These are phyloP conservation scores for Termitomyces bulborhizus DNA, from an alignment of 768 basidiomycete species.

Conservation along the genomic window DNA sequence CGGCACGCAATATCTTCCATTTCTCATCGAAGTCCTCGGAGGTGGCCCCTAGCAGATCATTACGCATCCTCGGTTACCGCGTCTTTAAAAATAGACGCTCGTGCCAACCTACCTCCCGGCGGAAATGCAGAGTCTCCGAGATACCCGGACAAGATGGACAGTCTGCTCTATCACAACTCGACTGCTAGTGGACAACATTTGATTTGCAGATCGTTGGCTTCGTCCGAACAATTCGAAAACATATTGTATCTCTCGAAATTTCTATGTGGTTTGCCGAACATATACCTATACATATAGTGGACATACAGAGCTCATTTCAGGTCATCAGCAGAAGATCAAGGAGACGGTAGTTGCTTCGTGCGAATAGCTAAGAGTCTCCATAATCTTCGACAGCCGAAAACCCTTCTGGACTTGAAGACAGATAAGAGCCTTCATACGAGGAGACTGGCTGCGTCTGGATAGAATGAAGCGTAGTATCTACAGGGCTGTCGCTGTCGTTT, in stretches of 20 bases:
- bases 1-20: conserved; percentile 1
- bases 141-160: conserved; percentile 2
- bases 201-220: background rate
- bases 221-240: background rate
- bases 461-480: conserved; percentile 29
- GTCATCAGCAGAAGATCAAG: background rate
- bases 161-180: background rate
- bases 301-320: conserved; percentile 1
- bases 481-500: conserved; percentile 22
- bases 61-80: conserved; percentile 11
- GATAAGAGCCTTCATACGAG: conserved; percentile 17
- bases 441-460: conserved; percentile 12
- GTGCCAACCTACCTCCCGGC: conserved; percentile 5
- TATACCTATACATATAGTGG: background rate
- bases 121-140: conserved; percentile 6
- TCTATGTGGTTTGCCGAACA: background rate
- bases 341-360: background rate
- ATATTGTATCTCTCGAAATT: background rate
- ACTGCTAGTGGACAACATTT: background rate
- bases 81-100: conserved; percentile 5
- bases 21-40: conserved; percentile 9
- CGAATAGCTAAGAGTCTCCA: conserved; percentile 26
- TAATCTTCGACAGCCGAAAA: conserved; percentile 38
- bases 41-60: conserved; percentile 4
- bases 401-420: conserved; percentile 37